phyloP scores from a whole-genome alignment of 805 yeast genomes.

The Candida pini region DNA sequence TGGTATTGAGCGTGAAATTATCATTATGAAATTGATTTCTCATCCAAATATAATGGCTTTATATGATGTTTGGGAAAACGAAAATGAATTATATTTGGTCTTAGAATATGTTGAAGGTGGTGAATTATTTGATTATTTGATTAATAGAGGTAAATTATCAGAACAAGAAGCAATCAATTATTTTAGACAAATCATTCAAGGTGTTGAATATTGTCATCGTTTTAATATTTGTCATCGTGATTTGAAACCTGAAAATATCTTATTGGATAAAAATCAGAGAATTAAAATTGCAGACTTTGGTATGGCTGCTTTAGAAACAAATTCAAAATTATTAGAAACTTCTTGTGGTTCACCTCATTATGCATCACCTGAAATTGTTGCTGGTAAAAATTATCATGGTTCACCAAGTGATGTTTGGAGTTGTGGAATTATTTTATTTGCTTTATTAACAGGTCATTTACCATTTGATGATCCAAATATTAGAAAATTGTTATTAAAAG shows the following conservation, averaged over 20 bases:
- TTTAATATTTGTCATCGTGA: conserved; percentile 80
- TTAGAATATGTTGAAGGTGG: conserved; percentile 88
- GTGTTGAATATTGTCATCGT: conserved; percentile 77
- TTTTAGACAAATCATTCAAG: conserved; percentile 71
- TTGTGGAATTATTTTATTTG: conserved; percentile 78
- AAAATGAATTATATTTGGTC: conserved; percentile 76
- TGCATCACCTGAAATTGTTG: conserved; percentile 83
- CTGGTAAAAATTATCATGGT: conserved; percentile 75
- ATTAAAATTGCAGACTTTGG: conserved; percentile 84
- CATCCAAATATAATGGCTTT: conserved; percentile 91
- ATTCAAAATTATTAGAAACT: conserved; percentile 66
- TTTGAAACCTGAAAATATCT: conserved; percentile 73
- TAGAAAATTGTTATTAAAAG: conserved; percentile 62
- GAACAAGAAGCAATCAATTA: conserved; percentile 73
- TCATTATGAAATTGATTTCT: conserved; percentile 91
- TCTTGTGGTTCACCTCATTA: conserved; percentile 87
- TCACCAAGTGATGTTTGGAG: conserved; percentile 87
- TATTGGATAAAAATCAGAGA: conserved; percentile 58
- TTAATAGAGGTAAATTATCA: conserved; percentile 61
- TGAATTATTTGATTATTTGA: conserved; percentile 70
- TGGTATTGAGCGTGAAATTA: conserved; percentile 95
- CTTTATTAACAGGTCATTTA: conserved; percentile 70
- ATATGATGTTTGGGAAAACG: conserved; percentile 97
- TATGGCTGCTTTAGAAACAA: conserved; percentile 80
- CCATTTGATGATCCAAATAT: conserved; percentile 84